Evolutionary conservation across 306 rosid genomes (phyloP).

Genomic region (Vigna unguiculata): DNA sequence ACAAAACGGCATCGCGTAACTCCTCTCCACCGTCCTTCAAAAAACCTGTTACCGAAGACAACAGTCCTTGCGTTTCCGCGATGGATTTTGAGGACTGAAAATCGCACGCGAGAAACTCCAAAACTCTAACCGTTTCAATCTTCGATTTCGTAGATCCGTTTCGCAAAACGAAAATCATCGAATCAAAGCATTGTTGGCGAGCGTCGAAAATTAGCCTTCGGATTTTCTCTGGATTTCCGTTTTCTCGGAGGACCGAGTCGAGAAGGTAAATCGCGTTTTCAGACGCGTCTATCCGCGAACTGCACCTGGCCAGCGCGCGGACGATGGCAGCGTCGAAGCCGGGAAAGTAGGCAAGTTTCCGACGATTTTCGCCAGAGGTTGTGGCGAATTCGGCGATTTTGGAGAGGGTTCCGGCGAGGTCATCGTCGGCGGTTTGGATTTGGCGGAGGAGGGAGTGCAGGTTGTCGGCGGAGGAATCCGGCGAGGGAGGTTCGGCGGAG

Average conservation of each 20-base stretch:
- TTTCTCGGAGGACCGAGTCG: conserved; percentile 38
- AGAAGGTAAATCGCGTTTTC: conserved; percentile 47
- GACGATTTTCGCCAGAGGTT: conserved; percentile 44
- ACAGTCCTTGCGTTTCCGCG: conserved; percentile 46
- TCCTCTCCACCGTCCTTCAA: conserved; percentile 9
- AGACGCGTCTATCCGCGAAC: conserved; percentile 23
- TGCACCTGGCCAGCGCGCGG: conserved; percentile 40
- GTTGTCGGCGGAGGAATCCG: conserved; percentile 36
- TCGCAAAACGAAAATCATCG: conserved; percentile 39
- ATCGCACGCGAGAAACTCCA: conserved; percentile 53
- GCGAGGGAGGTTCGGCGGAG: conserved; percentile 21
- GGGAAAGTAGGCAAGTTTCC: conserved; percentile 38
- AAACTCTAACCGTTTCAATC: conserved; percentile 47
- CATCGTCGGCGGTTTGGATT: conserved; percentile 14
- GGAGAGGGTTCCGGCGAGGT: conserved; percentile 35
- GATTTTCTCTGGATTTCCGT: conserved; percentile 31
- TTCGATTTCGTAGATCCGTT: conserved; percentile 50
- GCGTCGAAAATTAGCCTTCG: conserved; percentile 32
- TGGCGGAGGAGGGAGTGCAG: conserved; percentile 34
- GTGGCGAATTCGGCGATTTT: conserved; percentile 45
- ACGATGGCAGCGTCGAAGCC: conserved; percentile 50
- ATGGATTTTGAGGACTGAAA: conserved; percentile 50
- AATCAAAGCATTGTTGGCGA: conserved; percentile 44
- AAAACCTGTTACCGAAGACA: conserved; percentile 38
- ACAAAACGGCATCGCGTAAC: conserved; percentile 50